phyloP scores from a whole-genome alignment of 257 asterid genomes.

The Fraxinus cuspidata region DNA sequence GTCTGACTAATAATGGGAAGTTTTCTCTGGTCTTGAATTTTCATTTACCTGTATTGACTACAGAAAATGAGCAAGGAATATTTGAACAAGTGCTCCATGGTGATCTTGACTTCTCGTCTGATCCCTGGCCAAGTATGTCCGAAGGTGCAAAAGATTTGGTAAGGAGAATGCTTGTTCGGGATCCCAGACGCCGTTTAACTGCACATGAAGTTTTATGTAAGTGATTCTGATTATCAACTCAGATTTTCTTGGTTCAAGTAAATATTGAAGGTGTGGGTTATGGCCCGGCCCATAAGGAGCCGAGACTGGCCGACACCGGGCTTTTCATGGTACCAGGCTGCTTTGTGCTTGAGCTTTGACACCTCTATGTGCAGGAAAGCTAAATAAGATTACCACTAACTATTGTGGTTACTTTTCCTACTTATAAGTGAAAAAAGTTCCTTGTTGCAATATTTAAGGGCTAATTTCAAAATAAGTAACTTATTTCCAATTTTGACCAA shows the following conservation, averaged over 20 bases:
- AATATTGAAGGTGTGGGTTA: no score
- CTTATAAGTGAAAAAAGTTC: no score
- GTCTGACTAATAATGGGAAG: not conserved
- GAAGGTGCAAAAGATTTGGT: constrained; percentile 37
- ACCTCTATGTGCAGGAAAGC: no score
- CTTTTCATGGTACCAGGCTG: no score
- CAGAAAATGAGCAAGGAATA: constrained; percentile 37
- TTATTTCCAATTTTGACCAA: no score
- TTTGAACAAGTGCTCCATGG: constrained; percentile 33
- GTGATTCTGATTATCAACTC: not conserved
- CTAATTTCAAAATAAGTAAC: no score
- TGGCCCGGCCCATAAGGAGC: not conserved
- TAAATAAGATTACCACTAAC: no score
- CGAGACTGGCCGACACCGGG: not conserved
- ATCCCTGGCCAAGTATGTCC: constrained; percentile 42
- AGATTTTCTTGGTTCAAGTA: not conserved
- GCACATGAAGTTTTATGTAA: constrained; percentile 41
- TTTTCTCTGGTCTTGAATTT: not conserved
- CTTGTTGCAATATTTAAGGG: no score
- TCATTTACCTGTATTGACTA: no score
- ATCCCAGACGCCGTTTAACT: constrained; percentile 32
- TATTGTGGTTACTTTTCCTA: no score
- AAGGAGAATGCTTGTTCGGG: constrained; percentile 36
- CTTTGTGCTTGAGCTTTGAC: no score
- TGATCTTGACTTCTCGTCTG: constrained; percentile 34